These are phyloP conservation scores for Bipolaris oryzae DNA, from an alignment of 2,329 filamentous ascomycete genomes.

Conservation along the genomic window DNA sequence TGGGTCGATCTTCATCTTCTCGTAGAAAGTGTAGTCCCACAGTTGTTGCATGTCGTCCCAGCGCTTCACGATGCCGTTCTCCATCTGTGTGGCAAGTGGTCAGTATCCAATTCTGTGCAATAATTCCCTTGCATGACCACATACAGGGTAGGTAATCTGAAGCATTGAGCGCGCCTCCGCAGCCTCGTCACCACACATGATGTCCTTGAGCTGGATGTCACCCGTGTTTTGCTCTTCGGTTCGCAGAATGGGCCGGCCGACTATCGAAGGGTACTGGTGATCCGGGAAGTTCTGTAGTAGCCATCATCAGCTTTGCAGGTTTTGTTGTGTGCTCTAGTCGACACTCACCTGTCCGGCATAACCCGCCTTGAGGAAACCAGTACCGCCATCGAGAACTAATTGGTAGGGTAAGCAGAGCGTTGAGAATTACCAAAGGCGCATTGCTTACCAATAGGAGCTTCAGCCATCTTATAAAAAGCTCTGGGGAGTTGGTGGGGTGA, in stretches of 20 bases:
- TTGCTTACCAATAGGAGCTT: slow-evolving; percentile 56
- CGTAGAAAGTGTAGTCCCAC: slow-evolving; percentile 98
- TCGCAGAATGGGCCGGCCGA: slow-evolving; percentile 95
- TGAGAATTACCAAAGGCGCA: slow-evolving; percentile 9
- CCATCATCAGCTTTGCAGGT: slow-evolving; percentile 11
- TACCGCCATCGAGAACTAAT: slow-evolving; percentile 97
- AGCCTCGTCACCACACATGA: slow-evolving; percentile 99
- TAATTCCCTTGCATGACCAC: slow-evolving; percentile 32
- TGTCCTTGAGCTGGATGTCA: slow-evolving; percentile 85
- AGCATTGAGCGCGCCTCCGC: slow-evolving; percentile 95
- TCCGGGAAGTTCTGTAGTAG: slow-evolving; percentile 87
- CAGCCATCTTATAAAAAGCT: slow-evolving; percentile 51
- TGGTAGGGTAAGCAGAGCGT: slow-evolving; percentile 38
- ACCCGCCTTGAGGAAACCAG: slow-evolving; percentile 98
- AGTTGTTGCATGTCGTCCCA: slow-evolving; percentile 99
- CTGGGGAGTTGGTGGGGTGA: slow-evolving; percentile 16
- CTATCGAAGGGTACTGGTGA: slow-evolving; percentile 97
- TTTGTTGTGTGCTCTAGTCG: not conserved
- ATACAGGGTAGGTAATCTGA: slow-evolving; percentile 92
- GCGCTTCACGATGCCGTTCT: slow-evolving; percentile 98
- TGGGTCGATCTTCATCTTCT: slow-evolving; percentile 94
- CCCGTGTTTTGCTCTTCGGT: slow-evolving; percentile 83
- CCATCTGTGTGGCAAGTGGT: slow-evolving; percentile 69
- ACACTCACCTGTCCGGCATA: slow-evolving; percentile 82
- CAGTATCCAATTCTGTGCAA: slow-evolving; percentile 29